Evolutionary conservation across 768 basidiomycete species (phyloP).

Genomic region (Trametes cingulata): DNA sequence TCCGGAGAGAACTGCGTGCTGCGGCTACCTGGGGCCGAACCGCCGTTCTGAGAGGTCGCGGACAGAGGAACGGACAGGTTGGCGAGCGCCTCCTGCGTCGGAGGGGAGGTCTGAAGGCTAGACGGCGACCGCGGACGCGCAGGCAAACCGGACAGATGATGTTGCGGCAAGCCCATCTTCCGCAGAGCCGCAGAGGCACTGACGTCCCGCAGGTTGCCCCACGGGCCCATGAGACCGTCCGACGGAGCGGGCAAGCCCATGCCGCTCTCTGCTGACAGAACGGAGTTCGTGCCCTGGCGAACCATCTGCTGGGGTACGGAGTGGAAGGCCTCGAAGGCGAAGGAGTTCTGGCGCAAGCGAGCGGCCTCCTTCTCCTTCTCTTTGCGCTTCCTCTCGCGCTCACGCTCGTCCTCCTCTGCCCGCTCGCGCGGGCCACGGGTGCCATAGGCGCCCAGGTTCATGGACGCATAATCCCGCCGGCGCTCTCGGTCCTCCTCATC

Average conservation of each 20-base stretch:
- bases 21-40: conserved; percentile 18
- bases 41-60: conserved; percentile 22
- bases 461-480: conserved; percentile 41
- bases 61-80: conserved; percentile 9
- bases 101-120: conserved; percentile 27
- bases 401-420: conserved; percentile 54
- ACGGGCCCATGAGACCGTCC: conserved; percentile 22
- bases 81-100: conserved; percentile 22
- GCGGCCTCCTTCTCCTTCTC: conserved; percentile 56
- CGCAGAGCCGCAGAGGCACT: conserved; percentile 27
- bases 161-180: conserved; percentile 30
- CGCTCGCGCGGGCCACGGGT: conserved; percentile 62
- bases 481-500: conserved; percentile 53
- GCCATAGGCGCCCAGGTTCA: conserved; percentile 27
- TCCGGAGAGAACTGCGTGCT: conserved; percentile 33
- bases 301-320: conserved; percentile 49
- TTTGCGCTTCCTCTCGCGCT: conserved; percentile 53
- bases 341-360: conserved; percentile 42
- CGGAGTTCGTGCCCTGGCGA: conserved; percentile 33
- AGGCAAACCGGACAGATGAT: conserved; percentile 24
- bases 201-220: conserved; percentile 31
- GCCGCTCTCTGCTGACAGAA: conserved; percentile 35
- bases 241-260: conserved; percentile 13
- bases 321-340: conserved; percentile 80
- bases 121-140: conserved; percentile 27